Conservation (phyloP, 371 early-diverging fungal species). For the Coemansia sp. region DNA sequence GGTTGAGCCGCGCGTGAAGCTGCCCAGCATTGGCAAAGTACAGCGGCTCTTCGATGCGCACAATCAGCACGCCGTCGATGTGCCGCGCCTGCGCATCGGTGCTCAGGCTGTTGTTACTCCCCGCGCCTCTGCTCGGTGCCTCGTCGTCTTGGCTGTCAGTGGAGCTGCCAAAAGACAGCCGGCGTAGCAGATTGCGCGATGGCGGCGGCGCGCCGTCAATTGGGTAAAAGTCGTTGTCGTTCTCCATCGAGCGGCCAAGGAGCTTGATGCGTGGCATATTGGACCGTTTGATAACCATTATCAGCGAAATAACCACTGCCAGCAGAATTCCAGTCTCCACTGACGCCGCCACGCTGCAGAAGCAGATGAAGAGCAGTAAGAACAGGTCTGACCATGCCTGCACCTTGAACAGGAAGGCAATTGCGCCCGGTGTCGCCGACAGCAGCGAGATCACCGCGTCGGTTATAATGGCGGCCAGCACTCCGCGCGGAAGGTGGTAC, state of each 20-base stretch:
- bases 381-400: slow-evolving; percentile 86
- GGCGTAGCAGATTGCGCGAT: neutral
- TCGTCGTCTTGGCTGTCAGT: slow-evolving; percentile 5
- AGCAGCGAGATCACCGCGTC: slow-evolving; percentile 83
- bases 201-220: slow-evolving; percentile 8
- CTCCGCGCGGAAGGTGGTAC: slow-evolving; percentile 83
- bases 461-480: slow-evolving; percentile 81
- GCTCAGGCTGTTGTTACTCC: slow-evolving; percentile 46
- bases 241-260: slow-evolving; percentile 54
- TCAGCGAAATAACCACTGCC: slow-evolving; percentile 79
- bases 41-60: slow-evolving; percentile 86
- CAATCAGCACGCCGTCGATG: slow-evolving; percentile 79
- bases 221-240: slow-evolving; percentile 37
- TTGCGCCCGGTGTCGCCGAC: slow-evolving; percentile 74
- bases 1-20: slow-evolving; percentile 85
- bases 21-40: slow-evolving; percentile 96
- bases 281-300: slow-evolving; percentile 88
- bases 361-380: slow-evolving; percentile 76
- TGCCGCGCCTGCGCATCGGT: slow-evolving; percentile 63
- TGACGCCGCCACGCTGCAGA: slow-evolving; percentile 79
- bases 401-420: slow-evolving; percentile 77
- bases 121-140: neutral
- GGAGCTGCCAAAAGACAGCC: slow-evolving; percentile 6
- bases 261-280: slow-evolving; percentile 80
- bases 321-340: slow-evolving; percentile 90